Evolutionary conservation across 2,329 filamentous ascomycete species (phyloP).

Genomic region (Xylogone sp.): DNA sequence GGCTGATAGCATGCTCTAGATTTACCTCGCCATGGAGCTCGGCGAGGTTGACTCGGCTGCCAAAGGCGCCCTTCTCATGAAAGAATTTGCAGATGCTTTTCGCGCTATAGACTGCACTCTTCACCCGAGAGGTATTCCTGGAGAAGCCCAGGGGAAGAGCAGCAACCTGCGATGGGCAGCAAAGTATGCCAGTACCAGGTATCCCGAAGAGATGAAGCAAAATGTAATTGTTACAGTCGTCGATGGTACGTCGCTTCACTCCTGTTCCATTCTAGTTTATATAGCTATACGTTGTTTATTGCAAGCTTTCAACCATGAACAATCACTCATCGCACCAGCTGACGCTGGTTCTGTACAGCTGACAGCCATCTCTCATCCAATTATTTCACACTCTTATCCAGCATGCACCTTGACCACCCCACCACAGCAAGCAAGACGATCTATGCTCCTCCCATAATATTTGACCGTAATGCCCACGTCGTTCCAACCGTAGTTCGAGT

Average conservation of each 20-base stretch:
- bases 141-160: conserved; percentile 69
- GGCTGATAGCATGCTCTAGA: conserved; percentile 34
- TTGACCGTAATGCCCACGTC: conserved; percentile 68
- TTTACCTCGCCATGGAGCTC: conserved; percentile 71
- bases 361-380: conserved; percentile 67
- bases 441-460: conserved; percentile 68
- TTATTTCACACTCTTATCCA: conserved; percentile 63
- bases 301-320: no score
- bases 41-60: conserved; percentile 57
- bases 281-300: no score
- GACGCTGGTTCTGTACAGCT: conserved; percentile 41
- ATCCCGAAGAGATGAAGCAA: conserved; percentile 47
- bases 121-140: conserved; percentile 61
- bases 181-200: conserved; percentile 59
- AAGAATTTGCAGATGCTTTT: conserved; percentile 61
- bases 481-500: conserved; percentile 67
- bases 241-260: conserved; percentile 53
- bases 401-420: conserved; percentile 57
- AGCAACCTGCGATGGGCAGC: conserved; percentile 73
- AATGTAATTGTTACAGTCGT: conserved; percentile 69
- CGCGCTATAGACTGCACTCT: conserved; percentile 63
- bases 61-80: conserved; percentile 60
- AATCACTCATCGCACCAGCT: neutral
- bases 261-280: neutral
- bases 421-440: conserved; percentile 59